Evolutionary conservation across 768 basidiomycete species (phyloP), one percentile per base, ranked within the genome.

Genomic region (Boletales sp.): DNA sequence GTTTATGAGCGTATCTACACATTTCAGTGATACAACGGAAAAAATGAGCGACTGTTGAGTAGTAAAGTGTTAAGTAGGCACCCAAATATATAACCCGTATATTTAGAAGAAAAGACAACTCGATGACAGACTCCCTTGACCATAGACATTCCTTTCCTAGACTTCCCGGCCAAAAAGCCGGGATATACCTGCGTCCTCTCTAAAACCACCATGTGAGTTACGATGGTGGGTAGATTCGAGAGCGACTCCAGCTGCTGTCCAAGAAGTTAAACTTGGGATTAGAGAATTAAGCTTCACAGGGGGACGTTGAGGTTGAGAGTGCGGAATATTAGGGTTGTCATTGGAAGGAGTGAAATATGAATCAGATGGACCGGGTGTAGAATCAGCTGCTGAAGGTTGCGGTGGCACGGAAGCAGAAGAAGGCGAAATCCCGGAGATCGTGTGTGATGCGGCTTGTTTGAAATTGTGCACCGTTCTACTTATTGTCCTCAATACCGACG

Each of bases 391-490:
- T 15, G 58, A 44, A 52, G 50, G 18, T 10, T 52, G 50, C 17
- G 53, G 36, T 25, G 53, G 45, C 10, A 49, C 40, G 11, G 44
- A 36, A 38, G 56, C 30, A 11, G 57, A 41, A 13, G 46, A 0
- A 34, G 58, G 44, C 9, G 56, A 36, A 35, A 51, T 52, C 31
- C 62, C 60, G 1, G 72, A 59, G 15, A 66, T 59, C 9, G 64
- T 60, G 37, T 63, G 58, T 3, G 69, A 62, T 15, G 69, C 61
- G 11, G 54, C 66, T 42, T 70, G 60, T 48, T 65, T 72, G 49
- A 83, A 72, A 48, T 69, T 80, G 60, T 79, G 76, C 50, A 83
- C 72, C 1, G 76, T 82, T 59, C 75, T 70, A 53, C 77, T 77
- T 19, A 85, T 63, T 4, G 77, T 75, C 51, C 76, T 74, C 47